These are phyloP conservation scores for Phalaenopsis equestris DNA, from an alignment of 106 monocot genomes.

Conservation along the genomic window DNA sequence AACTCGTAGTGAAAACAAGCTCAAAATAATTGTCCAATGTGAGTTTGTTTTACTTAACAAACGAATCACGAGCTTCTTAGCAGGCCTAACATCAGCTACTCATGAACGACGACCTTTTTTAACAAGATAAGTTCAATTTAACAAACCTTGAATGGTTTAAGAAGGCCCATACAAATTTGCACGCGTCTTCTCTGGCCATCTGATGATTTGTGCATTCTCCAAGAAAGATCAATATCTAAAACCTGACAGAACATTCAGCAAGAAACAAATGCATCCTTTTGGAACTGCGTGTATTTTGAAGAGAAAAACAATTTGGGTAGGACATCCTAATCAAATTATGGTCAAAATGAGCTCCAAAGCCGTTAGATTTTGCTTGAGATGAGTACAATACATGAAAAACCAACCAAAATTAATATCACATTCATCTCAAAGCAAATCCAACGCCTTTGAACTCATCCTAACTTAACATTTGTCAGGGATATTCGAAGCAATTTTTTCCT, in stretches of 20 bases:
- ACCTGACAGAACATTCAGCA: slow-evolving; percentile 33
- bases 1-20: too few relatives aligned
- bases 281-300: background rate
- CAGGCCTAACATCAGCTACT: too few relatives aligned
- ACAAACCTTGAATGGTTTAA: slow-evolving; percentile 78
- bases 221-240: slow-evolving; percentile 83
- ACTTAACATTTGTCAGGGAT: background rate
- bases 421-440: too few relatives aligned
- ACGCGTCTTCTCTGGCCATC: slow-evolving; percentile 91
- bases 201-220: slow-evolving; percentile 88
- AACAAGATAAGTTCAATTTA: background rate
- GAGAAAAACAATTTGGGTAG: background rate
- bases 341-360: too few relatives aligned
- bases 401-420: background rate
- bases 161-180: slow-evolving; percentile 98
- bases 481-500: background rate
- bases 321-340: too few relatives aligned
- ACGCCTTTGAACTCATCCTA: too few relatives aligned
- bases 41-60: too few relatives aligned
- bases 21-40: too few relatives aligned
- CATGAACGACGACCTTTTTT: background rate
- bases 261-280: background rate
- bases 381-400: background rate
- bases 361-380: background rate
- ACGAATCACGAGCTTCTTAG: too few relatives aligned